phyloP scores from a whole-genome alignment of 441 rosid genomes.

The Pelargonium fulgidum region DNA sequence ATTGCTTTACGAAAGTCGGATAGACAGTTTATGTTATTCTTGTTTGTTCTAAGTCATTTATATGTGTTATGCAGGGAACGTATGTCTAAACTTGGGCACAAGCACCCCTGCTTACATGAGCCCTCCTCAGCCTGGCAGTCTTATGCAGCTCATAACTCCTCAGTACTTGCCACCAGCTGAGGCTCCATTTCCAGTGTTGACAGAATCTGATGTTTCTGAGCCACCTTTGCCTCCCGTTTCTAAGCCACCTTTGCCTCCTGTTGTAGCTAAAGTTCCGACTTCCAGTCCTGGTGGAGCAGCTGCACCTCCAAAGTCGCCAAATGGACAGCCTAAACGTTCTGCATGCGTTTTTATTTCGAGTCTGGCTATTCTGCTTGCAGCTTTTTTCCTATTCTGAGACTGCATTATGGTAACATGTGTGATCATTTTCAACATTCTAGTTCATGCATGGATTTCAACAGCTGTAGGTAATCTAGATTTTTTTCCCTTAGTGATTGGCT shows the following conservation, averaged over 20 bases:
- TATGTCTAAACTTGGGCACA: slow-evolving; percentile 38
- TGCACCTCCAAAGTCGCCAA: slow-evolving; percentile 26
- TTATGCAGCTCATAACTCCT: slow-evolving; percentile 28
- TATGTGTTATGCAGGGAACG: slow-evolving; percentile 40
- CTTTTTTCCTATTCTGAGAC: slow-evolving; percentile 38
- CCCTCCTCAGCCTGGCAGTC: slow-evolving; percentile 49
- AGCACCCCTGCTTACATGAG: slow-evolving; percentile 49
- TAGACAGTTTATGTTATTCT: too few species aligned
- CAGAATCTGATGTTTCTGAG: slow-evolving; percentile 51
- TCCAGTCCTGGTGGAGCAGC: slow-evolving; percentile 20
- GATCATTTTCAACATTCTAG: too few species aligned
- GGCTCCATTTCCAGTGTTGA: slow-evolving; percentile 62
- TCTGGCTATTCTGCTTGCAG: slow-evolving; percentile 27
- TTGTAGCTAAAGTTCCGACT: slow-evolving; percentile 21
- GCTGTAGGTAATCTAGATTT: too few species aligned
- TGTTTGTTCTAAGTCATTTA: too few species aligned
- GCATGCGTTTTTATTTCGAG: slow-evolving; percentile 30
- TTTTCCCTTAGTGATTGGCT: too few species aligned
- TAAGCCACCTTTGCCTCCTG: slow-evolving; percentile 63
- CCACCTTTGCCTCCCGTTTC: slow-evolving; percentile 51
- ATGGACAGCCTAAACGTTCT: slow-evolving; percentile 39
- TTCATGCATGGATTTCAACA: too few species aligned
- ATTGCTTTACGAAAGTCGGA: too few species aligned
- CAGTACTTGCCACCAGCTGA: slow-evolving; percentile 50
- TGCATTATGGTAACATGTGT: slow-evolving; percentile 4